Evolutionary conservation across 1,139 yeast species (phyloP), one percentile per base, ranked within the genome.

Genomic region (Kodamaea derodonti): DNA sequence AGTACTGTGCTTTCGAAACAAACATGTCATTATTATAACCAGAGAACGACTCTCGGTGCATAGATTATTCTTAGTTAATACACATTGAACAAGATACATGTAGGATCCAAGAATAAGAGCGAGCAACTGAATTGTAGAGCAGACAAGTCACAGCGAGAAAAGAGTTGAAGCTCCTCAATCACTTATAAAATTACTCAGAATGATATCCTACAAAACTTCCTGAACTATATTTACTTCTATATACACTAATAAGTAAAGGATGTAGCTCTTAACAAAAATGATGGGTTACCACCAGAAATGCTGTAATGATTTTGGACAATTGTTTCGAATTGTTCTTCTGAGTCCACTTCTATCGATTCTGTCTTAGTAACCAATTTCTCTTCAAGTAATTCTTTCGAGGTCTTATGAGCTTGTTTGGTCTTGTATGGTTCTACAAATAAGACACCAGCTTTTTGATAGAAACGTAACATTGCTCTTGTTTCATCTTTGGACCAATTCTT

Each of bases 201-300:
- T n/a, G n/a, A n/a, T n/a, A n/a, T n/a, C n/a, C n/a, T n/a, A n/a
- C n/a, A n/a, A n/a, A n/a, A n/a, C n/a, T n/a, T n/a, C n/a, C n/a
- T n/a, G n/a, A n/a, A n/a, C n/a, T n/a, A n/a, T n/a, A n/a, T n/a
- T n/a, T n/a, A n/a, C n/a, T n/a, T n/a, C n/a, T 18, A 34, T 20
- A 27, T 20, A 11, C 30, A 28, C 14, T 36, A 41, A 29, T 36
- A 43, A 14, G 56, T 48, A 41, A 64, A 50, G 34, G 57, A 54
- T 16, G 59, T 51, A 32, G 64, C 57, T 50, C 68, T 79, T 40
- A 83, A 57, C 42, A 85, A 59, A 44, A 75, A 78, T 38, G 84
- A 73, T 27, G 95, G 90, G 57, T 84, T 86, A 47, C 96, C 96
- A 45, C 82, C 78, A 32, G 95, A 90, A 43, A 84, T 72, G 24